Evolutionary conservation across 352 stramenopile genomes (phyloP), one percentile per base, ranked within the genome.

Genomic region (Pythium angustatum): DNA sequence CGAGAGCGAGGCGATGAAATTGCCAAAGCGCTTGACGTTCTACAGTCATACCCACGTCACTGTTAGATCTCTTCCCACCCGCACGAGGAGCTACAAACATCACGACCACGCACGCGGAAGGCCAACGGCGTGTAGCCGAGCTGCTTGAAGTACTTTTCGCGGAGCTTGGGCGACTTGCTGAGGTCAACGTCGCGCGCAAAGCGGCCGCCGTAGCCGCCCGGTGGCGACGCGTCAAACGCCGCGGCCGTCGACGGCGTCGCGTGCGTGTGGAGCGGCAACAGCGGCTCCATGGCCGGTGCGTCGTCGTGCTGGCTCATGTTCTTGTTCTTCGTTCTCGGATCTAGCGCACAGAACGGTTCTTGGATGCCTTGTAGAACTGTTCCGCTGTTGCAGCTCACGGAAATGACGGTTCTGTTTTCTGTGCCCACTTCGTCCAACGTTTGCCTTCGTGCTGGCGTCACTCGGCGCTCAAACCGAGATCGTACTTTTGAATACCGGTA

Each of bases 81-180:
- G 40, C 12, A 24, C 31, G n/a, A 30, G 22, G 26, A 24, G 17
- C 31, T 52, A 56, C 26, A 52, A 69, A 12, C n/a, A n/a, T n/a
- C n/a, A 44, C 11, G n/a, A 31, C 1, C 21, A 59, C 68, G 60
- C 41, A 91, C 85, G 69, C 83, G 79, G 59, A 94, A 94, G 72
- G 87, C 83, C 12, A 94, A 78, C 43, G 85, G 83, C 58, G 83
- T 90, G 76, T 92, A 94, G 26, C 83, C 83, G 10, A 92, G 68
- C 65, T 85, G 77, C 59, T 88, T 85, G 58, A 90, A 61, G 64
- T 92, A 93, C 27, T 74, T 83, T 33, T 91, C 79, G 60, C 82
- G 79, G 41, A 86, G 72, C 53, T 78, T 78, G 19, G 66, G 76
- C 31, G 73, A 78, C 51, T 79, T 72, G 62, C 45, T 50, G 15